A percentile compares a stretch with the other conserved stretches of the same genome.
These are phyloP conservation scores for Lathyrus tuberosus DNA, from an alignment of 306 rosid species.

Conservation along the genomic window DNA sequence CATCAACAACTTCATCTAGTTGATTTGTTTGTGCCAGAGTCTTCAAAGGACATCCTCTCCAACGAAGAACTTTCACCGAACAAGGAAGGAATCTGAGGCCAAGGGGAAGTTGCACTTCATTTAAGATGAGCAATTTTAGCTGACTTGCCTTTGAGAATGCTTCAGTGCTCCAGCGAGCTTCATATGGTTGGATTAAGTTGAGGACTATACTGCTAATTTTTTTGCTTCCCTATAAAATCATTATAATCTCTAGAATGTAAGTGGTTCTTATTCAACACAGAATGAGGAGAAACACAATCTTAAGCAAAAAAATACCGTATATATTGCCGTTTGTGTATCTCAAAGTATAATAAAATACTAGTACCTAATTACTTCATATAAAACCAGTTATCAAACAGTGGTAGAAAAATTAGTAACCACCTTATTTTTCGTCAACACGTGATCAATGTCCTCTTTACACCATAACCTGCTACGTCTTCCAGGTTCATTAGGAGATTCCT, in stretches of 20 bases:
- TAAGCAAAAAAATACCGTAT: no score
- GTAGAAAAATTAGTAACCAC: neutral
- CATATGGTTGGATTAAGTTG: neutral
- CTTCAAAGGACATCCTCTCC: slow-evolving; percentile 35
- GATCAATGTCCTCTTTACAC: neutral
- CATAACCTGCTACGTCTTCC: slow-evolving; percentile 8
- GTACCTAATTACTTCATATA: no score
- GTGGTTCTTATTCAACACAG: neutral
- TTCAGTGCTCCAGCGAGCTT: slow-evolving; percentile 5
- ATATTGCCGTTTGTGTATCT: no score
- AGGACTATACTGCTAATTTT: slow-evolving; percentile 1
- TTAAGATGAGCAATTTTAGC: slow-evolving; percentile 22
- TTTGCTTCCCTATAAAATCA: slow-evolving; percentile 19
- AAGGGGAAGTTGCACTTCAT: neutral
- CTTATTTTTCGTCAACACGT: neutral
- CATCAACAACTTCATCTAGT: slow-evolving; percentile 21
- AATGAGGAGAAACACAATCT: neutral
- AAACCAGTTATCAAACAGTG: neutral
- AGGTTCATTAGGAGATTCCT: neutral
- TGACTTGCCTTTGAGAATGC: slow-evolving; percentile 33
- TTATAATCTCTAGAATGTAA: neutral
- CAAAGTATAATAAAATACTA: no score
- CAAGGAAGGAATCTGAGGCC: slow-evolving; percentile 19
- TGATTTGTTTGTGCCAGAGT: neutral
- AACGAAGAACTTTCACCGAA: slow-evolving; percentile 29